Conservation (phyloP, 164 flowering plant genomes). For the Warburgia ugandensis region DNA sequence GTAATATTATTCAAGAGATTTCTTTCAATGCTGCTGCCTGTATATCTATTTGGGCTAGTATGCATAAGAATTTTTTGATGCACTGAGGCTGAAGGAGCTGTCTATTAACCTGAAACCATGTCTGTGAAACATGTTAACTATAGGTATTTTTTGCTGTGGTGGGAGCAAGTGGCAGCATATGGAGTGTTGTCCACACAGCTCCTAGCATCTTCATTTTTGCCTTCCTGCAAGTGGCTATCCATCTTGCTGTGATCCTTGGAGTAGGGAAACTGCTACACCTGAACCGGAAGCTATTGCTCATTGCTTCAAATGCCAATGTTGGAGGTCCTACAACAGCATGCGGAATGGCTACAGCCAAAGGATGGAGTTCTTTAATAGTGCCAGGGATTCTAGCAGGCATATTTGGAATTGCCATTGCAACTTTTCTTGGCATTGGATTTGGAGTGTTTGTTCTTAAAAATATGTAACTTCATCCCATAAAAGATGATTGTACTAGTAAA, state of each 20-base stretch:
- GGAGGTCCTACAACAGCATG: slow-evolving; percentile 97
- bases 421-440: slow-evolving; percentile 83
- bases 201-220: slow-evolving; percentile 88
- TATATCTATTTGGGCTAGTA: neutral
- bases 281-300: slow-evolving; percentile 54
- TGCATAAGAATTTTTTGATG: neutral
- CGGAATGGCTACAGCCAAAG: slow-evolving; percentile 92
- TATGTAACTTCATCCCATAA: too few relatives aligned
- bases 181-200: slow-evolving; percentile 69
- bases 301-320: slow-evolving; percentile 91
- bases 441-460: slow-evolving; percentile 52
- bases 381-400: slow-evolving; percentile 88
- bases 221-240: slow-evolving; percentile 59
- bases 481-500: too few relatives aligned
- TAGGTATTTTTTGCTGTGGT: slow-evolving; percentile 84
- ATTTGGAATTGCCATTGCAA: slow-evolving; percentile 73
- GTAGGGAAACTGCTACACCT: slow-evolving; percentile 59
- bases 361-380: slow-evolving; percentile 75
- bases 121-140: slow-evolving; percentile 2
- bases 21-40: neutral
- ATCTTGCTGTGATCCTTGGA: slow-evolving; percentile 66
- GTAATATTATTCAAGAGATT: neutral
- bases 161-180: slow-evolving; percentile 80
- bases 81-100: neutral
- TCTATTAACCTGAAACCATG: neutral